Evolutionary conservation across 164 flowering plant species (phyloP).

Genomic region (Brasenia schreberi): DNA sequence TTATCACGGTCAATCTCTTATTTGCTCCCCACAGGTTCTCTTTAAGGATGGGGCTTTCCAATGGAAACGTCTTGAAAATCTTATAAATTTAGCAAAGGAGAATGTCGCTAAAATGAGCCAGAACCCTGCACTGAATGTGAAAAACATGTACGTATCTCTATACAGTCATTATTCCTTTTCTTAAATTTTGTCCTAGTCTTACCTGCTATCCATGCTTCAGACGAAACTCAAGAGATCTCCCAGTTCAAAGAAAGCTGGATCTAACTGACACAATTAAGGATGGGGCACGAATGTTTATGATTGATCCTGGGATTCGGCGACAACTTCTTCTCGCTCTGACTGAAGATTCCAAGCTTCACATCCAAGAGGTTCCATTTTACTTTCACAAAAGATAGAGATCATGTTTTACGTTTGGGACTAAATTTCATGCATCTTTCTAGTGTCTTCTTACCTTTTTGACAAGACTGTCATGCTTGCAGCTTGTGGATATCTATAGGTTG

Average conservation of each 20-base stretch:
- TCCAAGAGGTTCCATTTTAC: constrained; percentile 56
- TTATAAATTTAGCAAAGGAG: constrained; percentile 84
- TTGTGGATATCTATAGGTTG: constrained; percentile 49
- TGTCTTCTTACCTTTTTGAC: background rate
- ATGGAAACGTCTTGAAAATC: constrained; percentile 97
- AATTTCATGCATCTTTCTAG: background rate
- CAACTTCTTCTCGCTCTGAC: constrained; percentile 90
- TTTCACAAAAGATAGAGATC: background rate
- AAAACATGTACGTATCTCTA: constrained; percentile 28
- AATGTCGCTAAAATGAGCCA: constrained; percentile 88
- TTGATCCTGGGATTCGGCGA: constrained; percentile 82
- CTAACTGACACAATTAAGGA: constrained; percentile 94
- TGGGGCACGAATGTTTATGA: constrained; percentile 79
- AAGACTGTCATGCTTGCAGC: constrained; percentile 14
- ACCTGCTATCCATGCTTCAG: constrained; percentile 14
- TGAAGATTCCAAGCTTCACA: constrained; percentile 92
- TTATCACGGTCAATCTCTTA: background rate
- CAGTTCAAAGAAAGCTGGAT: constrained; percentile 51
- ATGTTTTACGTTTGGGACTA: background rate
- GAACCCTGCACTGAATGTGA: constrained; percentile 73
- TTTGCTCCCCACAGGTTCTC: constrained; percentile 45
- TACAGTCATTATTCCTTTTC: background rate
- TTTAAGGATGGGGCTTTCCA: constrained; percentile 94
- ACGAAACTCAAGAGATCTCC: constrained; percentile 29
- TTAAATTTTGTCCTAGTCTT: background rate